Conservation (phyloP, 768 basidiomycete species). For the Phaeotremella fagi region DNA sequence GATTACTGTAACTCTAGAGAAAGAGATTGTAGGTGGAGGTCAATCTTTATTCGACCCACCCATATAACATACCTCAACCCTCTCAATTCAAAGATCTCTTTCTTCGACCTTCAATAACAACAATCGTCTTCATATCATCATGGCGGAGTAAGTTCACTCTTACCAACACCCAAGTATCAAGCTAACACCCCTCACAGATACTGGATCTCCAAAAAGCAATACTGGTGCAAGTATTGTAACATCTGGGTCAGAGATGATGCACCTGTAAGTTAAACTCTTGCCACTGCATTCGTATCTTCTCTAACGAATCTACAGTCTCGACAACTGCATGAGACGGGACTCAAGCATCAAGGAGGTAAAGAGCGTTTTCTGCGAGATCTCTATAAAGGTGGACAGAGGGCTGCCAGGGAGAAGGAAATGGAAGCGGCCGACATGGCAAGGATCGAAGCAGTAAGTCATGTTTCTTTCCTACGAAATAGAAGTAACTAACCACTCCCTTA, state of each 20-base stretch:
- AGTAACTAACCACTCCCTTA: not conserved
- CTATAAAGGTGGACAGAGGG: constrained; percentile 74
- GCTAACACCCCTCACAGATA: constrained; percentile 29
- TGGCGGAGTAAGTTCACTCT: constrained; percentile 32
- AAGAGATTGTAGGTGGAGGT: not conserved
- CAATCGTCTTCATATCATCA: constrained; percentile 1
- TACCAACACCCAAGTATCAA: too few relatives aligned
- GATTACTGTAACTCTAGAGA: not conserved
- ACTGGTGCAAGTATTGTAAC: constrained; percentile 95
- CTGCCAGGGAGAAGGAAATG: constrained; percentile 51
- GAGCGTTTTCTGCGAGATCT: constrained; percentile 86
- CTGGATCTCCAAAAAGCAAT: constrained; percentile 52
- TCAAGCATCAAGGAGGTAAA: constrained; percentile 88
- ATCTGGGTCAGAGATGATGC: constrained; percentile 93
- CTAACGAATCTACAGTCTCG: constrained; percentile 61
- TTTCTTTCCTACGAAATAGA: constrained; percentile 5
- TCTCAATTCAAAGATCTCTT: not conserved
- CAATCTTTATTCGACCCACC: not conserved
- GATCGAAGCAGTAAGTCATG: constrained; percentile 66
- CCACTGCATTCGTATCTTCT: not conserved
- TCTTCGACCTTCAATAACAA: not conserved
- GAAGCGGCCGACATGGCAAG: constrained; percentile 80
- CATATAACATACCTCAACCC: not conserved
- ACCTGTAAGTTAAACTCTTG: constrained; percentile 43
- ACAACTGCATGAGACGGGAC: constrained; percentile 83